These are phyloP conservation scores for Elongisporangium anandrum DNA, from an alignment of 352 stramenopile genomes.

Conservation along the genomic window DNA sequence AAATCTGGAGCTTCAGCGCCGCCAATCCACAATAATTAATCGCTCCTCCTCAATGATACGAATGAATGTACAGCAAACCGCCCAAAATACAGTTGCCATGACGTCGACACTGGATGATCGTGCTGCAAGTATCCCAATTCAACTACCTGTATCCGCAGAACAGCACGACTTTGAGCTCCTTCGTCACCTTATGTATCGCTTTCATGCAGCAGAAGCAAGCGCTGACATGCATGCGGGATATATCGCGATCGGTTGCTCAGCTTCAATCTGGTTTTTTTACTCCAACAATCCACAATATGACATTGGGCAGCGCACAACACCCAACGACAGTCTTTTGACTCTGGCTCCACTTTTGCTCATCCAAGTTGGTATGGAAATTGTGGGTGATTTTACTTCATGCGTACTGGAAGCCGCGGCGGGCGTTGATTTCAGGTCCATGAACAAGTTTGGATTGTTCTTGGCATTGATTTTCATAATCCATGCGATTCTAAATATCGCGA, in stretches of 20 bases:
- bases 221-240: slow-evolving; percentile 37
- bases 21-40: not conserved
- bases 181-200: not conserved
- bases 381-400: slow-evolving; percentile 17
- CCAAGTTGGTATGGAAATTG: slow-evolving; percentile 17
- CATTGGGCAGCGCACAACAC: not conserved
- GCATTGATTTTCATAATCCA: slow-evolving; percentile 8
- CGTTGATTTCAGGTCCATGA: slow-evolving; percentile 7
- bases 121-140: not conserved
- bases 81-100: not conserved
- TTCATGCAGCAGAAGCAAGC: slow-evolving; percentile 21
- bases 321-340: not conserved
- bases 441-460: slow-evolving; percentile 10
- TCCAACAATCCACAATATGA: slow-evolving; percentile 26
- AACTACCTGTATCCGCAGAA: not conserved
- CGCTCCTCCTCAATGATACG: not conserved
- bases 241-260: slow-evolving; percentile 30
- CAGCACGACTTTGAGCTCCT: not conserved
- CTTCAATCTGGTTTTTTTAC: slow-evolving; percentile 23
- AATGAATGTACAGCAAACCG: not conserved
- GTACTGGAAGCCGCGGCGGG: slow-evolving; percentile 16
- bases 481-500: slow-evolving; percentile 9
- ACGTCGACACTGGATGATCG: not conserved
- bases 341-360: slow-evolving; percentile 2
- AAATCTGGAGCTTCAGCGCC: not conserved